phyloP scores from a whole-genome alignment of 352 stramenopile species.

The Pythium monospermum region DNA sequence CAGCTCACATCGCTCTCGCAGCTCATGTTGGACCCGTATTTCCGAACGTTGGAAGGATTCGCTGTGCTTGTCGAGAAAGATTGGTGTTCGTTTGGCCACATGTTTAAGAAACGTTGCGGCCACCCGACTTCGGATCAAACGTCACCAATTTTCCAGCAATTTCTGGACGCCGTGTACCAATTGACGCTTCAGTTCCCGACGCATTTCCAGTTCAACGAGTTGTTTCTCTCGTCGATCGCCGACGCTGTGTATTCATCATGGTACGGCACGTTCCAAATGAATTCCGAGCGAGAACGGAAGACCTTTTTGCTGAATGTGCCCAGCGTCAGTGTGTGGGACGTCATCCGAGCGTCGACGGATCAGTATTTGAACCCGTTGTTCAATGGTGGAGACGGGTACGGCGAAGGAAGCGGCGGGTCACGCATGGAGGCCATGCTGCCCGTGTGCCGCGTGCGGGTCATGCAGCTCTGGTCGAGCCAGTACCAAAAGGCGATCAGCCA shows the following conservation, averaged over 20 bases:
- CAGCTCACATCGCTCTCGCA: slow-evolving; percentile 78
- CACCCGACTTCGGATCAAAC: slow-evolving; percentile 75
- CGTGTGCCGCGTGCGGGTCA: slow-evolving; percentile 79
- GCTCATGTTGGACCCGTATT: slow-evolving; percentile 84
- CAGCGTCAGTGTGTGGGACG: slow-evolving; percentile 80
- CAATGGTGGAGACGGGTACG: slow-evolving; percentile 33
- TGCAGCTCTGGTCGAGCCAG: slow-evolving; percentile 83
- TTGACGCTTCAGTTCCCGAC: slow-evolving; percentile 87
- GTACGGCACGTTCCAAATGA: slow-evolving; percentile 83
- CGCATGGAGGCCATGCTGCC: slow-evolving; percentile 72
- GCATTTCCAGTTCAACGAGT: slow-evolving; percentile 87
- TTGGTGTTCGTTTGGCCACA: slow-evolving; percentile 88
- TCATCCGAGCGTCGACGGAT: slow-evolving; percentile 77
- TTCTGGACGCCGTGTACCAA: slow-evolving; percentile 84
- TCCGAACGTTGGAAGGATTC: slow-evolving; percentile 81
- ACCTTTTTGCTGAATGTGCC: slow-evolving; percentile 60
- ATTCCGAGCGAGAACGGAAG: slow-evolving; percentile 75
- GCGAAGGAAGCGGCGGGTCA: slow-evolving; percentile 17
- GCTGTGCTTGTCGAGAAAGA: slow-evolving; percentile 83
- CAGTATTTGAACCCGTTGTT: slow-evolving; percentile 83
- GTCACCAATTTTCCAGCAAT: slow-evolving; percentile 84
- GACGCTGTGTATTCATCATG: slow-evolving; percentile 76
- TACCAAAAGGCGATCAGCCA: slow-evolving; percentile 87
- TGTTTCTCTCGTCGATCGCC: slow-evolving; percentile 74
- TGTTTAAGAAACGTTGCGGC: slow-evolving; percentile 82